Base-by-base conservation (phyloP, 441 rosid genomes). In the Francoa sonchifolia region DNA sequence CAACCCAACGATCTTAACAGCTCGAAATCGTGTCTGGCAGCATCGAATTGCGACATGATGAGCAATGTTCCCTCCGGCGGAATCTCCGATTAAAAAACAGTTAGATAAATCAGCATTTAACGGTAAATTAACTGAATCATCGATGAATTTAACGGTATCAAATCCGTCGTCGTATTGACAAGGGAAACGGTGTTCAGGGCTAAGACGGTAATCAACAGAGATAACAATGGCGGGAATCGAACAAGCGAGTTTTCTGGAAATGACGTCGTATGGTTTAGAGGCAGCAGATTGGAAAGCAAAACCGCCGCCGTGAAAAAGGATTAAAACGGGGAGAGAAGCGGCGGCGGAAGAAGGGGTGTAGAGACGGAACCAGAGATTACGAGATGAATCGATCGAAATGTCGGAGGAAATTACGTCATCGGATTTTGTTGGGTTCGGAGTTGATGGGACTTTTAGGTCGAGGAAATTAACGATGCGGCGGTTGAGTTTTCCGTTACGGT, bases 1-100 rank as follows among this genome's bases (percentile, higher is more conserved):
- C 0, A 54, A 9, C 9, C 66, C 66, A 22, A 38, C 0, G 19
- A 13, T 1, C 6, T 20, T 37, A 1, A 48, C 10, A 6, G 19
- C 29, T 2, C 2, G 30, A 14, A 28, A 29, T 10, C 20, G 26
- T 19, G 1, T 5, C 17, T 19, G 8, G 8, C 41, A 10, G 1
- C 19, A 33, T 19, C 17, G 22, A 12, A 47, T 28, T 3, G 47
- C 34, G 8, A 55, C 25, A n/a, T 44, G 53, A 44, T 45, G 55
- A 1, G 46, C 42, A 25, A 52, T 25, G 45, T 48, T 52, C 2
- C 33, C 45, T 3, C 55, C 55, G 22, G 48, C 36, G 27, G 49
- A 44, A 27, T 56, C 61, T 0, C 52, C 61, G 9, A 16, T 16
- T 12, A 33, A 2, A 16, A 33, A 33, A 16, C 16, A n/a, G 2